Base-by-base conservation (phyloP, 306 rosid genomes). In the Alnus rubra region DNA sequence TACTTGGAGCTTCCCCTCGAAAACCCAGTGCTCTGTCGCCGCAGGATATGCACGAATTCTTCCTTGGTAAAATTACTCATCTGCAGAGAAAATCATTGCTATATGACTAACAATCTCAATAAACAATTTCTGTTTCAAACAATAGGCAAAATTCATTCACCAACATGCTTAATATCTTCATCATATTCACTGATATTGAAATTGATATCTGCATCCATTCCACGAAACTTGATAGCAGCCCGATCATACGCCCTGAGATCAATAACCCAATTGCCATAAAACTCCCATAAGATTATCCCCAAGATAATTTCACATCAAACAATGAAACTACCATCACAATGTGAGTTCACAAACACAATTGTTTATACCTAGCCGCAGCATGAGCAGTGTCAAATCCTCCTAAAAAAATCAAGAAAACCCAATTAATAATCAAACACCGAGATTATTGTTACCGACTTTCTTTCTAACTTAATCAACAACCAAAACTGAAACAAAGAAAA, bases 381-480 rank as follows among this genome's bases (percentile, higher is more conserved):
- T 89, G 97, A 7, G 98, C 98, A 5, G 98, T 89, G 50, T 94
- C 97, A 84, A 94, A 94, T 81, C 98, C 98, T 10, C 97, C 97
- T 94, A 74, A 37, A 80, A 73, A 12, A 73, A 54, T 49, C 12
- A n/a, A 35, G 52, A 49, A 48, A 49, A 49, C 52, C 13, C 13
- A 49, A 49, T 49, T 49, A 49, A 49, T 49, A 49, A 10, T 64
- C 49, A 72, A 15, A n/a, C 48, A 33, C 35, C n/a, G 70, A 42
- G 7, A 74, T 79, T 62, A 35, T 72, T 42, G 35, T 33, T 2
- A 35, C 23, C 45, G 9, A 53, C 9, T 64, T 47, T 55, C 59
- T 44, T 14, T 63, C 74, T 54, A 52, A 73, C 13, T 28, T 28
- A 48, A 74, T 44, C 75, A 74, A 70, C 35, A 62, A 33, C 14